phyloP scores from a whole-genome alignment of 495 filamentous ascomycete genomes.

The Penicillium malachiteum region DNA sequence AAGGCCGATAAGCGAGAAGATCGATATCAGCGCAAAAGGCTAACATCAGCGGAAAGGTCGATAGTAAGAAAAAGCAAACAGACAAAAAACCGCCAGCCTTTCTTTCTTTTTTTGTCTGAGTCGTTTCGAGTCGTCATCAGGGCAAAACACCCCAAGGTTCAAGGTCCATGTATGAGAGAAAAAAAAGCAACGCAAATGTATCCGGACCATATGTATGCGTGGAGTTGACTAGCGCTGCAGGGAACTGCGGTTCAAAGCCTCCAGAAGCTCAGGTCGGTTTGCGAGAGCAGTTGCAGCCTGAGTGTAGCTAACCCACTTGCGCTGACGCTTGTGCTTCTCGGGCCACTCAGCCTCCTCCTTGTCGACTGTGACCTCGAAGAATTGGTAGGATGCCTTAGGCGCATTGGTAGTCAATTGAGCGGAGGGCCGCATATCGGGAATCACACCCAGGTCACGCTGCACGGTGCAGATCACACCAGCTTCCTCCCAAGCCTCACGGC shows the following conservation, averaged over 20 bases:
- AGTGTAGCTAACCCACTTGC: slow-evolving; percentile 83
- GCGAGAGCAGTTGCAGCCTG: slow-evolving; percentile 76
- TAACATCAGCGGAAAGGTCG: not conserved
- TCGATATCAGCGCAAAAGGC: not conserved
- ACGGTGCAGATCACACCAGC: slow-evolving; percentile 85
- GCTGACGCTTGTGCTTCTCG: slow-evolving; percentile 85
- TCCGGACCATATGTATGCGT: slow-evolving; percentile 15
- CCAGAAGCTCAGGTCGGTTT: slow-evolving; percentile 79
- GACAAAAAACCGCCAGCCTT: slow-evolving; percentile 23
- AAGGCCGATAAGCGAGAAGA: too few species aligned
- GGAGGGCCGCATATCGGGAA: slow-evolving; percentile 71
- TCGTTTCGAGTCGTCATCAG: slow-evolving; percentile 42
- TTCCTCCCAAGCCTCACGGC: slow-evolving; percentile 96
- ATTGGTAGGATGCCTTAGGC: slow-evolving; percentile 77
- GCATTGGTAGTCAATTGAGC: slow-evolving; percentile 57
- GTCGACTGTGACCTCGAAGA: slow-evolving; percentile 83
- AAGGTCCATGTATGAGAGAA: slow-evolving; percentile 8
- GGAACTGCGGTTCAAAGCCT: slow-evolving; percentile 81
- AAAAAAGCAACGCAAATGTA: not conserved
- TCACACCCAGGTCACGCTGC: slow-evolving; percentile 77
- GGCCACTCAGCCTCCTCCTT: slow-evolving; percentile 86
- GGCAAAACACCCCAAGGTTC: slow-evolving; percentile 5
- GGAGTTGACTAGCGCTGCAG: slow-evolving; percentile 52
- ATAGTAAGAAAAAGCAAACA: slow-evolving; percentile 16
- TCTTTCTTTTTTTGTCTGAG: slow-evolving; percentile 25